Evolutionary conservation across 176 grass and related monocot genomes (phyloP).

Genomic region (Echinochloa phyllopogon): DNA sequence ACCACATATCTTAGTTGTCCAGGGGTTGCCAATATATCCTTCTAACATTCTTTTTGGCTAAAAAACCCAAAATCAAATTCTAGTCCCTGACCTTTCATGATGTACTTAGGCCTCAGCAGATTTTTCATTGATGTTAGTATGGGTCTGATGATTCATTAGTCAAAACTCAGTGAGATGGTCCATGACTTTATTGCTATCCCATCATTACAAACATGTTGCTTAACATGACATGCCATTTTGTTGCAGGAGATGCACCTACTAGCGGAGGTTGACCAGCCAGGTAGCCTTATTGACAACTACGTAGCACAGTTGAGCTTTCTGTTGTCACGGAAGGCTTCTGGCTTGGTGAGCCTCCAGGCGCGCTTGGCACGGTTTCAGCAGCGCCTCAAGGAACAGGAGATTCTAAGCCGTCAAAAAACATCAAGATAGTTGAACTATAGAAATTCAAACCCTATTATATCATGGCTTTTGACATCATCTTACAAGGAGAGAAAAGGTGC

Average conservation of each 20-base stretch:
- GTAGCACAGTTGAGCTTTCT: constrained; percentile 92
- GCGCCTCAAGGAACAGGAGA: constrained; percentile 96
- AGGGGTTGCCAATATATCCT: neutral
- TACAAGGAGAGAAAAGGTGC: neutral
- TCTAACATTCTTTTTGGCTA: neutral
- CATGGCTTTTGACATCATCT: neutral
- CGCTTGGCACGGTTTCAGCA: constrained; percentile 91
- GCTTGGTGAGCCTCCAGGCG: constrained; percentile 92
- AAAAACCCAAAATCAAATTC: constrained; percentile 18
- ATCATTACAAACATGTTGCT: constrained; percentile 19
- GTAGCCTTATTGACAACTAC: constrained; percentile 93
- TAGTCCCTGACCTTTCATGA: neutral
- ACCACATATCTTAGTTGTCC: neutral
- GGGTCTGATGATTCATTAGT: neutral
- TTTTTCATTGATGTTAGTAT: neutral
- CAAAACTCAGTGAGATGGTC: neutral
- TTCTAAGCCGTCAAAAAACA: constrained; percentile 82
- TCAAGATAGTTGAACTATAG: constrained; percentile 39
- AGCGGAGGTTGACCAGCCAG: constrained; percentile 95
- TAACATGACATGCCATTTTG: neutral
- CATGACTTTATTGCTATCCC: neutral
- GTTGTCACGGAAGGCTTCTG: constrained; percentile 89
- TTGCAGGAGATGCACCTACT: constrained; percentile 98
- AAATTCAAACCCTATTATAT: neutral
- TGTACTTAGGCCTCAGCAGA: neutral